Base-by-base conservation (phyloP, 2,329 filamentous ascomycete genomes). In the Karstenula rhodostoma region DNA sequence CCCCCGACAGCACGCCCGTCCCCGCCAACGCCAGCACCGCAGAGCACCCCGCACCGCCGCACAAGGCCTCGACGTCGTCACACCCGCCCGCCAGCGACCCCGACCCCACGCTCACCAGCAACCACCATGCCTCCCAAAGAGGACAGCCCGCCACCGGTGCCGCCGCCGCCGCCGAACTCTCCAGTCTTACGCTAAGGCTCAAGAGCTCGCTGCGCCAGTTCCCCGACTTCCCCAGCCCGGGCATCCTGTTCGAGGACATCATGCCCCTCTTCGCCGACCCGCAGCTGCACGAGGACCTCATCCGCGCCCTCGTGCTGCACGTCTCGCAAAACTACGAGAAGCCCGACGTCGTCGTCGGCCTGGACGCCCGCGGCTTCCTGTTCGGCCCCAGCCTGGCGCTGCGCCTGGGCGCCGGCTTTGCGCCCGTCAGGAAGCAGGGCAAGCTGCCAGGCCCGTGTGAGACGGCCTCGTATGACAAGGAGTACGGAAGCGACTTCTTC, bases 201-300 rank as follows among this genome's bases (percentile, higher is more conserved):
- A 85, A 89, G 76, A 80, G 82, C 69, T 87, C 90, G 61, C 87
- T 98, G 70, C 91, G 92, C 80, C 89, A 93, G 79, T 96, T 93
- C 82, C 88, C 89, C 74, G 93, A 98, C 84, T 98, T 97, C 83
- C 94, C 94, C 61, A 89, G 90, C 67, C 89, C 91, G 48, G 94
- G 95, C 78, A 94, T 99, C 76, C 86, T 96, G 73, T 99, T 99
- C 81, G 93, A 97, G 83, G 95, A 99, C 78, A 98, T 99, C 81
- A 90, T 99, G 80, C 95, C 95, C 63, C 90, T 98, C 76, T 98
- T 99, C 84, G 89, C 92, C 77, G 86, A 93, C 75, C 88, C 89
- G 57, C 76, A 79, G 54, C 84, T 91, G 63, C 94, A 97, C 82
- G 84, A 86, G 69, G 85, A 88, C 58, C 89, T 99, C 60, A 84